Evolutionary conservation across 805 yeast genomes (phyloP).

Genomic region (Saturnispora quitensis): DNA sequence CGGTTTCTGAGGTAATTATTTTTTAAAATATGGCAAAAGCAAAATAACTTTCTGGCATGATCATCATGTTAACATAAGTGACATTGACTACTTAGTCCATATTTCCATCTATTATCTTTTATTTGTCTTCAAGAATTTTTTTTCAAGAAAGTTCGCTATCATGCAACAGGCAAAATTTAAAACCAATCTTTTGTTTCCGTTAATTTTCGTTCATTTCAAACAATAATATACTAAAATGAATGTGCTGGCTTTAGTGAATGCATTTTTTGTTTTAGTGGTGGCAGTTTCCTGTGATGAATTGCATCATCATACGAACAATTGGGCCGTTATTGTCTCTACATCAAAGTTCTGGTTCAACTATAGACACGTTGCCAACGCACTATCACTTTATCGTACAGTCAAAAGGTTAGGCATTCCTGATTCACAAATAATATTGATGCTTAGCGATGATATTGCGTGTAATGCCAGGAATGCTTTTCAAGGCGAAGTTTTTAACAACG

Average conservation of each 20-base stretch:
- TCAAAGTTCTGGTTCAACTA: conserved; percentile 98
- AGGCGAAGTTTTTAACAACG: conserved; percentile 90
- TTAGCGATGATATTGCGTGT: conserved; percentile 95
- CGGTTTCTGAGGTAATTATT: conserved; percentile 33
- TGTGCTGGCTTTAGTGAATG: background rate
- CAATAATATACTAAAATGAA: background rate
- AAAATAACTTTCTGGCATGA: too few relatives aligned
- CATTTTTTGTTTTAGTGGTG: background rate
- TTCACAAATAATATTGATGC: conserved; percentile 91
- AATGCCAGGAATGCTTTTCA: conserved; percentile 94
- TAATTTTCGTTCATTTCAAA: too few relatives aligned
- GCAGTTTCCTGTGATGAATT: background rate
- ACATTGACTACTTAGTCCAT: background rate
- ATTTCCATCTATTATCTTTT: background rate
- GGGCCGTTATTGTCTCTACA: conserved; percentile 91
- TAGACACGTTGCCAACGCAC: conserved; percentile 93
- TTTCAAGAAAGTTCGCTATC: background rate
- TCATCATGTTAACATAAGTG: background rate
- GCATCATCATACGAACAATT: conserved; percentile 46
- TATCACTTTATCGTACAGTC: conserved; percentile 91
- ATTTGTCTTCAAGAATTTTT: too few relatives aligned
- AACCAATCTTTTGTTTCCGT: background rate
- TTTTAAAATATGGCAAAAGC: background rate
- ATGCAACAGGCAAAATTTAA: background rate
- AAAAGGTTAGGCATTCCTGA: conserved; percentile 96